Conservation (phyloP, 768 basidiomycete genomes). For the Cubamyces lactineus region DNA sequence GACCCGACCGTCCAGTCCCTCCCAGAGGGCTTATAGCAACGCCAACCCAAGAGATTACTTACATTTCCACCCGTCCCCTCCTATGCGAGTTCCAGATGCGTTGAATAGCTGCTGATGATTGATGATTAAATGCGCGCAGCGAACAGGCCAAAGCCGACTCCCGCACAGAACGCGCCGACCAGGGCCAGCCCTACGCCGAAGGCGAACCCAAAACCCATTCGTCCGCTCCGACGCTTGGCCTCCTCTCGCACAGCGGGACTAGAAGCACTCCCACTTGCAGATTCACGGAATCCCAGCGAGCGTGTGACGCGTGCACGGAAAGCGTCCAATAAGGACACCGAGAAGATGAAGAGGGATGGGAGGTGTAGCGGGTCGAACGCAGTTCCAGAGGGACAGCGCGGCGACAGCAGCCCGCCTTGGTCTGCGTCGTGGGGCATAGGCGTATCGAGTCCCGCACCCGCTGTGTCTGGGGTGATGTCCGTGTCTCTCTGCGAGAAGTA, state of each 20-base stretch:
- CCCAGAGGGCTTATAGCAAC: conserved; percentile 1
- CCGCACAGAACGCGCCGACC: conserved; percentile 48
- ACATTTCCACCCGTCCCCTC: background rate
- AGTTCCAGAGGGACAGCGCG: conserved; percentile 32
- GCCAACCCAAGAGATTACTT: background rate
- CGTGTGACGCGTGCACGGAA: conserved; percentile 34
- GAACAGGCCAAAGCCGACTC: conserved; percentile 46
- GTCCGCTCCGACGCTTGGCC: background rate
- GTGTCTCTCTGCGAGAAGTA: conserved; percentile 8
- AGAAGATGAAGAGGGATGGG: conserved; percentile 62
- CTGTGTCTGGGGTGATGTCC: background rate
- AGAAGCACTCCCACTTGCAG: background rate
- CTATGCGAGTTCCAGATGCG: no score
- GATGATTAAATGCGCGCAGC: conserved; percentile 21
- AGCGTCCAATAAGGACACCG: conserved; percentile 62
- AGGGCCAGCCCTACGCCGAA: conserved; percentile 39
- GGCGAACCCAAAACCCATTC: conserved; percentile 10
- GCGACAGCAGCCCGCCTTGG: background rate
- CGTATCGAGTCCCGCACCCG: conserved; percentile 16
- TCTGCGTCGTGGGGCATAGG: conserved; percentile 1
- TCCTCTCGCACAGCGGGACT: background rate
- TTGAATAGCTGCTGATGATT: no score
- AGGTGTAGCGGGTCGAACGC: conserved; percentile 68
- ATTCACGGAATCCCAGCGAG: conserved; percentile 21
- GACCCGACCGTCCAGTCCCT: background rate